Evolutionary conservation across 169 alveolate genomes (phyloP).

Genomic region (Theileria annulata): DNA sequence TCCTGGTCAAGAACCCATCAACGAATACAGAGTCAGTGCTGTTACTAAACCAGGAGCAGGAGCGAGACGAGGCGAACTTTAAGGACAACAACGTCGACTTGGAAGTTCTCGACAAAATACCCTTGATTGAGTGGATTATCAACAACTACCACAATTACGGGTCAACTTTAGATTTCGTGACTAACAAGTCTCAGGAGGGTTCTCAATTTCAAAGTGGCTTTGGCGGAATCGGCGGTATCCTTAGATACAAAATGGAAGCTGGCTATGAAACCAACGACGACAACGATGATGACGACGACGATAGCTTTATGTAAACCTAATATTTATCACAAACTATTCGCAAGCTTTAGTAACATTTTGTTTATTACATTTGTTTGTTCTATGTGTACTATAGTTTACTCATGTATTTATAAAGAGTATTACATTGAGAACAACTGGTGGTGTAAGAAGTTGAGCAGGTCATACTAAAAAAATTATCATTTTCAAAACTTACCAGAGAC

Average conservation of each 20-base stretch:
- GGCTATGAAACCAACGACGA: conserved; percentile 74
- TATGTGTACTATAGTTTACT: not conserved
- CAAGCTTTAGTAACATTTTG: not conserved
- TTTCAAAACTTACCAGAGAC: not conserved
- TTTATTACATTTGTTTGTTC: not conserved
- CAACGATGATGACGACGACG: conserved; percentile 71
- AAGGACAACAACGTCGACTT: conserved; percentile 84
- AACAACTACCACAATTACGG: conserved; percentile 94
- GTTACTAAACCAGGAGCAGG: conserved; percentile 64
- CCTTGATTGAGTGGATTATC: conserved; percentile 97
- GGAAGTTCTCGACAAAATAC: conserved; percentile 88
- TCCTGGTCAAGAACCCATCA: conserved; percentile 82
- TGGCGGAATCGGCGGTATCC: conserved; percentile 99
- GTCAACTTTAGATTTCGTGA: conserved; percentile 91
- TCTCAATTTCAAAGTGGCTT: conserved; percentile 97
- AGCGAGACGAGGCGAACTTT: conserved; percentile 56
- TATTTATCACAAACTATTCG: not conserved
- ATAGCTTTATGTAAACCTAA: conserved; percentile 52
- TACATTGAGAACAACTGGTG: not conserved
- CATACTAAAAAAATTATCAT: not conserved
- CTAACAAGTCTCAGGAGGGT: conserved; percentile 98
- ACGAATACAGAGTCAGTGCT: conserved; percentile 75
- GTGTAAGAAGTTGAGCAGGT: not conserved
- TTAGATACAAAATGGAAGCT: conserved; percentile 92
- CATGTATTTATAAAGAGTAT: not conserved